Evolutionary conservation across 2,329 filamentous ascomycete species (phyloP).

Genomic region (Pleomassaria siparia): DNA sequence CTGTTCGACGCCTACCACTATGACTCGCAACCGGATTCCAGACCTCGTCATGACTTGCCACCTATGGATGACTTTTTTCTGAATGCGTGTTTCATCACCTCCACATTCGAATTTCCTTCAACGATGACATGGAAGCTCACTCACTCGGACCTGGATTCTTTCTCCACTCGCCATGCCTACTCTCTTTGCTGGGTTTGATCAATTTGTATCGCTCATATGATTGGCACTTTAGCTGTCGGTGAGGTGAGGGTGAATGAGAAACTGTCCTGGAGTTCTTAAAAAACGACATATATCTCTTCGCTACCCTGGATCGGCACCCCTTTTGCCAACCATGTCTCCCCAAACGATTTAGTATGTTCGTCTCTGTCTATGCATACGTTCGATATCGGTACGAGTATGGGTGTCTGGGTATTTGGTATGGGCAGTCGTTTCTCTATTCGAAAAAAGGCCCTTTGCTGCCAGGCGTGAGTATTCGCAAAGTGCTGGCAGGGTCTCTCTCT

Average conservation of each 20-base stretch:
- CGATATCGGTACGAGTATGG: neutral
- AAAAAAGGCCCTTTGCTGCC: neutral
- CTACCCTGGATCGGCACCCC: neutral
- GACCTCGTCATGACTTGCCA: constrained; percentile 21
- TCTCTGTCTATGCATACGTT: constrained; percentile 1
- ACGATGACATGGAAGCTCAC: constrained; percentile 6
- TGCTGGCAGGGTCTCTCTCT: neutral
- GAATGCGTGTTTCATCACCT: constrained; percentile 20
- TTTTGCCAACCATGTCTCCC: neutral
- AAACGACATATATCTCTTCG: neutral
- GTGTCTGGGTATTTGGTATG: neutral
- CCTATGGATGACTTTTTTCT: constrained; percentile 16
- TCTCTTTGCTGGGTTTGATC: neutral
- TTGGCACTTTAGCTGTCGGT: constrained; percentile 5
- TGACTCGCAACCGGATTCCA: constrained; percentile 12
- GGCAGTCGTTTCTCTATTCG: neutral
- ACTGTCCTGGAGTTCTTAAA: too few species aligned
- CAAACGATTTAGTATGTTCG: neutral
- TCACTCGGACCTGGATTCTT: constrained; percentile 1
- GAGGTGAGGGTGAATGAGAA: too few species aligned
- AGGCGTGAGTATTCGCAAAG: neutral
- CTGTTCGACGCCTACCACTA: neutral
- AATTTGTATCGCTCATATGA: neutral
- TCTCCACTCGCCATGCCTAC: neutral
- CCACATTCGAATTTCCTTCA: neutral